Percentiles rank a stretch among this genome's conserved stretches.
These are phyloP conservation scores for Malassezia furfur DNA, from an alignment of 1,284 basidiomycete species.

Conservation along the genomic window DNA sequence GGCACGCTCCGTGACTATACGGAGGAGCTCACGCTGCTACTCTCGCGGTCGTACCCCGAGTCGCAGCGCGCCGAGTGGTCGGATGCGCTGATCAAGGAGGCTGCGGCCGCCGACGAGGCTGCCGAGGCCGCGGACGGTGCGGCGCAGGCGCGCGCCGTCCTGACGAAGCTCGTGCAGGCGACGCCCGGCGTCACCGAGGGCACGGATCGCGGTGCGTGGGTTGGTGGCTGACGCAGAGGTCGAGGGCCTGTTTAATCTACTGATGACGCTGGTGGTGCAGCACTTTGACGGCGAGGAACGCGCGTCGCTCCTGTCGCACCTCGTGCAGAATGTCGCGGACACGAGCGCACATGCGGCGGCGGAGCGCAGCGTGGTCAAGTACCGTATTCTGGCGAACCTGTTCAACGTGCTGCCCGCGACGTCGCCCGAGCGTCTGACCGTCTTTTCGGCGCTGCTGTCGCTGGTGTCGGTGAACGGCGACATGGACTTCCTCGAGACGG, in stretches of 20 bases:
- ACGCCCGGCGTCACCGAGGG: slow-evolving; percentile 30
- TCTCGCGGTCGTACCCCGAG: slow-evolving; percentile 36
- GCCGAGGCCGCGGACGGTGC: slow-evolving; percentile 5
- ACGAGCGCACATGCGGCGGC: slow-evolving; percentile 1
- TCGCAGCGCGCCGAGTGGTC: slow-evolving; percentile 34
- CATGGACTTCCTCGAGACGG: slow-evolving; percentile 33
- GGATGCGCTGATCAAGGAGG: slow-evolving; percentile 23
- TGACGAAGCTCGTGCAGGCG: slow-evolving; percentile 27
- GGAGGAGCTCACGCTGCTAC: slow-evolving; percentile 29
- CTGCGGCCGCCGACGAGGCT: slow-evolving; percentile 26
- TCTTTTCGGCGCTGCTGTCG: slow-evolving; percentile 33
- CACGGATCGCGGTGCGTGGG: slow-evolving; percentile 28
- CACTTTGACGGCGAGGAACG: slow-evolving; percentile 14
- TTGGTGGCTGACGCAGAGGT: slow-evolving; percentile 21
- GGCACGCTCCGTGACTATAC: slow-evolving; percentile 39
- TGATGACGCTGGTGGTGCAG: slow-evolving; percentile 28
- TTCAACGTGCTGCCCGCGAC: slow-evolving; percentile 37
- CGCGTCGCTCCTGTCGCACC: slow-evolving; percentile 19
- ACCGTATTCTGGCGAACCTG: slow-evolving; percentile 40
- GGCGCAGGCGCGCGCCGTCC: slow-evolving; percentile 21
- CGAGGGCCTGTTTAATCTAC: slow-evolving; percentile 43
- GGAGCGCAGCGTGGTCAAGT: slow-evolving; percentile 15
- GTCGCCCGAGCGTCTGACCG: slow-evolving; percentile 28
- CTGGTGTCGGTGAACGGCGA: slow-evolving; percentile 40
- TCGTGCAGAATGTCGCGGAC: slow-evolving; percentile 13